Evolutionary conservation across 2,329 filamentous ascomycete genomes (phyloP).

Genomic region (Exophiala aquamarina): DNA sequence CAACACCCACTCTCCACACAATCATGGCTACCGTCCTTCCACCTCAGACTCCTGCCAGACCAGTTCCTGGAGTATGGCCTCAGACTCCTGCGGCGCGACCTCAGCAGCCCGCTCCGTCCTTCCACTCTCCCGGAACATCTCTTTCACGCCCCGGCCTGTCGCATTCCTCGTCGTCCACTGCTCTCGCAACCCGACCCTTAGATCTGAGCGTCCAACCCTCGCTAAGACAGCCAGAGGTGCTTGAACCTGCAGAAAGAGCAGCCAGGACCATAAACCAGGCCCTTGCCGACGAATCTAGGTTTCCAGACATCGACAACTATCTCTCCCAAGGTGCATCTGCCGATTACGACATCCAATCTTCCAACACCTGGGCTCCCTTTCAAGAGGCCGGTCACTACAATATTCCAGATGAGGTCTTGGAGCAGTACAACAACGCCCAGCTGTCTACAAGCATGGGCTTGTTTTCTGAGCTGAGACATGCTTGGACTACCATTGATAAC

Average conservation of each 20-base stretch:
- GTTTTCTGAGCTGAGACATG: constrained; percentile 91
- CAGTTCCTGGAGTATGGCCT: constrained; percentile 43
- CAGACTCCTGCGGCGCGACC: constrained; percentile 40
- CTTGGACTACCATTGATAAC: constrained; percentile 95
- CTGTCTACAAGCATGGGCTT: constrained; percentile 92
- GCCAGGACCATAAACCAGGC: constrained; percentile 80
- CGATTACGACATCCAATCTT: constrained; percentile 77
- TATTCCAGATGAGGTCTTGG: constrained; percentile 88
- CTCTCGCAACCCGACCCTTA: constrained; percentile 9
- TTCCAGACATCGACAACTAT: constrained; percentile 86
- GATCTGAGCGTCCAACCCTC: constrained; percentile 16
- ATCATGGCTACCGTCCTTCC: constrained; percentile 40
- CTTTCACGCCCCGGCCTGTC: constrained; percentile 27
- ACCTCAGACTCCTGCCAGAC: constrained; percentile 41
- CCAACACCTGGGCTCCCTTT: constrained; percentile 79
- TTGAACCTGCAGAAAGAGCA: constrained; percentile 74
- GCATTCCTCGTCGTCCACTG: constrained; percentile 9
- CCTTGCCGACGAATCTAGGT: constrained; percentile 70
- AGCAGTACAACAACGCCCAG: constrained; percentile 85
- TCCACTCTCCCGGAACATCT: constrained; percentile 26
- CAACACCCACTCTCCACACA: constrained; percentile 22
- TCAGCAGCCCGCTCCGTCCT: constrained; percentile 39
- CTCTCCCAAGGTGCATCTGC: constrained; percentile 88
- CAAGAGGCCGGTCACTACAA: constrained; percentile 82
- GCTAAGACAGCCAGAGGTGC: constrained; percentile 38